These are phyloP conservation scores for Pichia cabralensis DNA, from an alignment of 805 yeast species.

Conservation along the genomic window DNA sequence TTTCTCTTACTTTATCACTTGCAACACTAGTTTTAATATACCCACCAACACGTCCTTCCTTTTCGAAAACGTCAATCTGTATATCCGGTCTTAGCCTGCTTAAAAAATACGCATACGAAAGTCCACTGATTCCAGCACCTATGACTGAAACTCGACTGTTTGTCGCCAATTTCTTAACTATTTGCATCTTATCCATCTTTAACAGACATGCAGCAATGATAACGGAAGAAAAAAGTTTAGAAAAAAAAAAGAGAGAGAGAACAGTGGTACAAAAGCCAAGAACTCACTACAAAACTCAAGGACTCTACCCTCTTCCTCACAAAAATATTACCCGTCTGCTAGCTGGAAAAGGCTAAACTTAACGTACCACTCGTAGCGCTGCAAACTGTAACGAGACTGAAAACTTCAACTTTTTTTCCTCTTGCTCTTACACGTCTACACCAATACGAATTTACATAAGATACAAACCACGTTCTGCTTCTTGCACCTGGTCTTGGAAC, in stretches of 20 bases:
- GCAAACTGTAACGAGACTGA: too few relatives aligned
- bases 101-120: constrained; percentile 62
- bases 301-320: too few relatives aligned
- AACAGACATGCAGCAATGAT: too few relatives aligned
- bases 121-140: constrained; percentile 87
- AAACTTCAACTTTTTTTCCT: too few relatives aligned
- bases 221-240: too few relatives aligned
- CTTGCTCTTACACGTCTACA: neutral
- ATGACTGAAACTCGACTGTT: constrained; percentile 52
- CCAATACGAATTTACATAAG: neutral
- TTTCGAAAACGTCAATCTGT: constrained; percentile 52
- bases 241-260: too few relatives aligned
- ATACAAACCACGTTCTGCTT: neutral
- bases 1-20: constrained; percentile 18
- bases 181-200: too few relatives aligned
- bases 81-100: constrained; percentile 70
- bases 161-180: constrained; percentile 4
- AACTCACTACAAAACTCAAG: too few relatives aligned
- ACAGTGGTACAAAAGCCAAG: too few relatives aligned
- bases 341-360: too few relatives aligned
- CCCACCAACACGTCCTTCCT: constrained; percentile 56
- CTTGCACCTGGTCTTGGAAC: constrained; percentile 1
- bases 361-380: too few relatives aligned
- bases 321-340: too few relatives aligned
- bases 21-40: constrained; percentile 47